Conservation (phyloP, 805 yeast species). For the Helenozyma baotianmanensis region DNA sequence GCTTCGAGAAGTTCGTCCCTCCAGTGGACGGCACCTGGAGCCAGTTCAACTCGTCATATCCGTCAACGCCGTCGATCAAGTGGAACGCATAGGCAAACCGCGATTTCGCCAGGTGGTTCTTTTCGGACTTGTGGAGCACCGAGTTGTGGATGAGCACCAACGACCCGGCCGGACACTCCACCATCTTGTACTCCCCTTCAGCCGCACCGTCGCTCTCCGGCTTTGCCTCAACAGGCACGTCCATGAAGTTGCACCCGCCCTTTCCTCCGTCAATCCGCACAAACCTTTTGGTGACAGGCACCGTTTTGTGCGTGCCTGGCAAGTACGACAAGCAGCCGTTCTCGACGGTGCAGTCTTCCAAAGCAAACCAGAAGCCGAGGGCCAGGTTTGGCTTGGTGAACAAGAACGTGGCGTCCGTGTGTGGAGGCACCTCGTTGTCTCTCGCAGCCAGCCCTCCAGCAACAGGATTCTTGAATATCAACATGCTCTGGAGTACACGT, state of each 20-base stretch:
- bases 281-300: constrained; percentile 57
- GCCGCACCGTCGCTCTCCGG: constrained; percentile 19
- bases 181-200: constrained; percentile 45
- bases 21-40: constrained; percentile 72
- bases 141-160: constrained; percentile 67
- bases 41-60: constrained; percentile 69
- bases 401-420: constrained; percentile 70
- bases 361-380: constrained; percentile 77
- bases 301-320: constrained; percentile 65
- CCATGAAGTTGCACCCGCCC: constrained; percentile 55
- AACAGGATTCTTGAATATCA: constrained; percentile 69
- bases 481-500: constrained; percentile 71
- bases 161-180: constrained; percentile 69
- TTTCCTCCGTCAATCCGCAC: constrained; percentile 47
- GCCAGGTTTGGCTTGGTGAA: constrained; percentile 70
- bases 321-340: constrained; percentile 69
- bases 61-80: constrained; percentile 60
- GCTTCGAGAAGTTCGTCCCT: constrained; percentile 53
- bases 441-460: constrained; percentile 13
- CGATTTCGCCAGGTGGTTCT: constrained; percentile 49
- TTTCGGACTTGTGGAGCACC: constrained; percentile 67
- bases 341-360: constrained; percentile 61
- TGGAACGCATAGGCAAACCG: constrained; percentile 80
- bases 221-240: constrained; percentile 29
- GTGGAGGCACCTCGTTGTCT: constrained; percentile 66